Evolutionary conservation across 805 yeast genomes (phyloP), one percentile per base, ranked within the genome.

Genomic region (Nakazawaea sp.): DNA sequence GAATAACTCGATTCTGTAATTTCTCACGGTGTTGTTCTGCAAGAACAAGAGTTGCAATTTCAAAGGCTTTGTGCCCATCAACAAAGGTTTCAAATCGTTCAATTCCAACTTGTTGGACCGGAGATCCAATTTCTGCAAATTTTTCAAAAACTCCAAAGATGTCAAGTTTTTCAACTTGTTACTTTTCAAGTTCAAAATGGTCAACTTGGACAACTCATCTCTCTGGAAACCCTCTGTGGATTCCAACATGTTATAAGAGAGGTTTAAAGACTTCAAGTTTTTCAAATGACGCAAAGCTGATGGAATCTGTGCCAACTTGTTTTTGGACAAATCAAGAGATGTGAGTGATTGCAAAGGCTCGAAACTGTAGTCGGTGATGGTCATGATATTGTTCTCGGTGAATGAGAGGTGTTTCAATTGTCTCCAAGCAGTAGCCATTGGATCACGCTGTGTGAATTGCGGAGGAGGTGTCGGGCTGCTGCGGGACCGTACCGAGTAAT

Each of bases 271-370:
- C 45, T 70, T 72, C 43, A 75, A 52, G 48, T 64, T 66, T 2
- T 54, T 46, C 26, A 78, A 61, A 32, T 66, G 66, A 12, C 68
- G 61, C 30, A 79, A 59, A 4, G 81, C 76, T n/a, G 58, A 57
- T 0, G 85, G 84, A 8, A 78, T 46, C 7, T 55, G 53, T 18
- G 64, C 65, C 21, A 78, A 56, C 27, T 64, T 52, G 46, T 78
- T 78, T 41, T 66, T 62, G 2, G 84, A 77, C 23, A 78, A 53
- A 47, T 79, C 81, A 35, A 78, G 61, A 2, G 69, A 58, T 1
- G 64, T 49, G 10, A 68, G 46, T 31, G 58, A 55, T 15, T 45
- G 51, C 16, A 57, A 46, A 28, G 43, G 51, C 32, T 50, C 58
- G 41, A 61, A 62, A 27, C 55, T 50, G 39, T 46, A 45, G 23